Base-by-base conservation (phyloP, 495 filamentous ascomycete genomes). In the Trichoderma reesei region DNA sequence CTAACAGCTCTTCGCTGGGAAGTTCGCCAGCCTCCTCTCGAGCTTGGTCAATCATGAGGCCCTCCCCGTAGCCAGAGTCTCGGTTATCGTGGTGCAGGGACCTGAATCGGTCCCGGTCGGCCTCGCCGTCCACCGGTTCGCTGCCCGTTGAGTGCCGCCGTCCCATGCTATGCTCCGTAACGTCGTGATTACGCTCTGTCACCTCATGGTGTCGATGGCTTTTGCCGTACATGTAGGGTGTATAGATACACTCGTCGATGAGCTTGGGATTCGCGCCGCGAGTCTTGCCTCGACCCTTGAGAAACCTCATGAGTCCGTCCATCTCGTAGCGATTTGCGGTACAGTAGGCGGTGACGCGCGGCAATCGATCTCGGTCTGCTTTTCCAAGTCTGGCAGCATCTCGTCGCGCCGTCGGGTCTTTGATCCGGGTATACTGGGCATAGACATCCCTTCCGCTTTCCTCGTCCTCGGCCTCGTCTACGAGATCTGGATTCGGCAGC, bases 171-270 rank as follows among this genome's bases (percentile, higher is more conserved):
- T n/a, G n/a, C n/a, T n/a, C n/a, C n/a, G n/a, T n/a, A n/a, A n/a
- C n/a, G n/a, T 90, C 87, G 38, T 79, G 77, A n/a, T 76, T 60
- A 7, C 7, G 61, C 9, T 66, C 74, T 8, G 87, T 88, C 69
- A 84, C 88, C 1, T 74, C 68, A 44, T 78, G 72, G 16, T 61
- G 41, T 68, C 69, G 33, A 69, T 68, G 59, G 46, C 77, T 70
- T 61, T 76, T 79, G 0, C 71, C 61, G 70, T 98, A 98, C 67
- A 84, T 87, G 72, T 91, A 98, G 0, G 92, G 90, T 3, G 93
- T 90, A 72, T 97, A 98, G 64, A 98, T 90, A 73, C 94, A 98
- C 68, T 98, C 95, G 73, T 98, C 94, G 66, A 94, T 95, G 46
- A 90, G 75, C 74, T 96, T 98, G 10, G 94, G 92, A 64, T 85